Evolutionary conservation across 331 rosid genomes (phyloP).

Genomic region (Dryas integrifolia): DNA sequence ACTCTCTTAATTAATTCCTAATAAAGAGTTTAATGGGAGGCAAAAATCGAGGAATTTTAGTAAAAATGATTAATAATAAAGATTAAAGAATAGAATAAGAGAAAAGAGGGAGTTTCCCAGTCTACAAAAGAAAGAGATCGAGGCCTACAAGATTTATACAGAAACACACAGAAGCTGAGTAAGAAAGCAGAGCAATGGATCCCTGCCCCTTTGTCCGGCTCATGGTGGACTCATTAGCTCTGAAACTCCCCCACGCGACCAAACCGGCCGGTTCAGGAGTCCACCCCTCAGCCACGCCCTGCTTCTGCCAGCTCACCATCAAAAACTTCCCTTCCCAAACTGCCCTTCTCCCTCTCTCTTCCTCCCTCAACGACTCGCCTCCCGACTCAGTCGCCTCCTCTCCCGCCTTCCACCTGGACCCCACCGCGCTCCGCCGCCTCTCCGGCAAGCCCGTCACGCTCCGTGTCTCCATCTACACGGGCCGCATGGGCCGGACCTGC

Average conservation of each 20-base stretch:
- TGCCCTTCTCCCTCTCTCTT: constrained; percentile 58
- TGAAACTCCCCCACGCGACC: constrained; percentile 62
- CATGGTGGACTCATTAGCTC: constrained; percentile 59
- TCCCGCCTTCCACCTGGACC: constrained; percentile 60
- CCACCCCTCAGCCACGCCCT: constrained; percentile 82
- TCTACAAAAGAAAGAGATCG: too few relatives aligned
- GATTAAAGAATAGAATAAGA: too few relatives aligned
- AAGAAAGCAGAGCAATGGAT: constrained; percentile 50
- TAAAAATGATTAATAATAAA: too few relatives aligned
- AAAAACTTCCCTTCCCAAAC: constrained; percentile 61
- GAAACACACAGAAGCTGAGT: too few relatives aligned
- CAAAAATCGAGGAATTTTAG: too few relatives aligned
- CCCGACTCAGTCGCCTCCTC: constrained; percentile 54
- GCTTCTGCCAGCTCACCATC: constrained; percentile 66
- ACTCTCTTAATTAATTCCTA: too few relatives aligned
- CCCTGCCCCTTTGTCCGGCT: constrained; percentile 76
- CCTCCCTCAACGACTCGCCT: constrained; percentile 32
- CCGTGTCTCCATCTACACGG: constrained; percentile 60
- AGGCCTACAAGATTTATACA: too few relatives aligned
- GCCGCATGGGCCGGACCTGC: constrained; percentile 64
- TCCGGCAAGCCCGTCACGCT: constrained; percentile 43
- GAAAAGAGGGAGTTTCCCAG: too few relatives aligned
- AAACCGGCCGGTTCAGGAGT: constrained; percentile 51
- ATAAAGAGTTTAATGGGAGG: too few relatives aligned
- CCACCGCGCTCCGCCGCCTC: constrained; percentile 46